Percentiles rank a stretch among this genome's conserved stretches.
phyloP scores from a whole-genome alignment of 2,329 filamentous ascomycete species.

The Orbilia blumenaviensis region DNA sequence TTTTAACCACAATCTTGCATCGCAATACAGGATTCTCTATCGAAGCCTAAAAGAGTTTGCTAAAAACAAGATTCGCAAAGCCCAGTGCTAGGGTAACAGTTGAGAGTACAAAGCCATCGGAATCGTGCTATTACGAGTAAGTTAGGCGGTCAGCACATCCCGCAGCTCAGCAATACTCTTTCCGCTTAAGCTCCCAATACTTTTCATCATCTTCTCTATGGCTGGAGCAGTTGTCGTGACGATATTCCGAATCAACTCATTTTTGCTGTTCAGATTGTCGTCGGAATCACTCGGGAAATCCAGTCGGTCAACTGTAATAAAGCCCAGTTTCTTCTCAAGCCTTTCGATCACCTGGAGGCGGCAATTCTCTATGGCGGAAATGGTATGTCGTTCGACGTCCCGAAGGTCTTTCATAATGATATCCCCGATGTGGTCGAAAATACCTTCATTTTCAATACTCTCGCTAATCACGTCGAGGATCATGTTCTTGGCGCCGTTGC shows the following conservation, averaged over 20 bases:
- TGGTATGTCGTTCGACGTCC: background rate
- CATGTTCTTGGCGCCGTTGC: background rate
- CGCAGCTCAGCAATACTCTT: background rate
- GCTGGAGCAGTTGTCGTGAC: background rate
- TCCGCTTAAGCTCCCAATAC: background rate
- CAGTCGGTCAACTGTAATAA: background rate
- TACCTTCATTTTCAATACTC: background rate
- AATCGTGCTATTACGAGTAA: too few species aligned
- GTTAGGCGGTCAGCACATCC: background rate
- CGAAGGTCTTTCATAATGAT: constrained; percentile 1
- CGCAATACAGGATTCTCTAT: too few species aligned
- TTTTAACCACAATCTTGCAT: too few species aligned
- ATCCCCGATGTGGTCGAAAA: constrained; percentile 2
- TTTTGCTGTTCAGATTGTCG: background rate
- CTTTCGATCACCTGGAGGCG: background rate
- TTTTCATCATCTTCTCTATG: background rate
- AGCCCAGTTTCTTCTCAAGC: background rate
- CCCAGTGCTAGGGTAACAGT: too few species aligned
- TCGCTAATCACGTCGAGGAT: background rate
- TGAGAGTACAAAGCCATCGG: too few species aligned
- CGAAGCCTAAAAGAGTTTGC: too few species aligned
- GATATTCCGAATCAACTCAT: background rate
- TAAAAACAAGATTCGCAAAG: too few species aligned
- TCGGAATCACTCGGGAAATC: background rate
- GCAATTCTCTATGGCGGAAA: background rate